Evolutionary conservation across 2,329 filamentous ascomycete species (phyloP).

Genomic region (Fusarium caatingaense): DNA sequence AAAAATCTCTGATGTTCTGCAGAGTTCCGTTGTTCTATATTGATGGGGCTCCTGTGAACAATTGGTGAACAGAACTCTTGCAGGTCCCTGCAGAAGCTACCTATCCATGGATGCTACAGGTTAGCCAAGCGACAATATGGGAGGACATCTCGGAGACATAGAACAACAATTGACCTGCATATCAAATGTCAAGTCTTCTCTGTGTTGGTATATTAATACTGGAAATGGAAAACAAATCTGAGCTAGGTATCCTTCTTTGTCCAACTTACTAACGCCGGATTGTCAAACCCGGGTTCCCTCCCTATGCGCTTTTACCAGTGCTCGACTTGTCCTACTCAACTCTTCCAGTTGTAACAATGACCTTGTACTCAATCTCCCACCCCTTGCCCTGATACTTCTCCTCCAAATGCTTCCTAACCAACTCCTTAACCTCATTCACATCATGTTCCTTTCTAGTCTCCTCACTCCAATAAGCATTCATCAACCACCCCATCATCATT

Average conservation of each 20-base stretch:
- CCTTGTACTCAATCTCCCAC: slow-evolving; percentile 43
- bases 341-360: slow-evolving; percentile 44
- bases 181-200: neutral
- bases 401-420: slow-evolving; percentile 53
- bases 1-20: neutral
- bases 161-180: neutral
- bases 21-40: neutral
- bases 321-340: slow-evolving; percentile 7
- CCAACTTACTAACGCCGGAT: no score
- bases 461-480: slow-evolving; percentile 55
- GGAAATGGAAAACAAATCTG: neutral
- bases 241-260: neutral
- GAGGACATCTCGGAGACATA: no score
- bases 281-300: neutral
- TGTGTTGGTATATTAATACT: neutral
- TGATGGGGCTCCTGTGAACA: neutral
- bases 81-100: neutral
- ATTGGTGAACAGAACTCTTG: neutral
- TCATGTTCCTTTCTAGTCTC: slow-evolving; percentile 51
- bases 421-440: slow-evolving; percentile 51
- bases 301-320: no score
- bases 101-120: neutral
- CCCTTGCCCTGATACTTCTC: slow-evolving; percentile 52
- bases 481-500: slow-evolving; percentile 55
- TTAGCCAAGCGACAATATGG: neutral